Percentiles rank a stretch among this genome's conserved stretches.
Conservation (phyloP, 192 early-diverging fungal genomes). For the Dissophora globulifera region DNA sequence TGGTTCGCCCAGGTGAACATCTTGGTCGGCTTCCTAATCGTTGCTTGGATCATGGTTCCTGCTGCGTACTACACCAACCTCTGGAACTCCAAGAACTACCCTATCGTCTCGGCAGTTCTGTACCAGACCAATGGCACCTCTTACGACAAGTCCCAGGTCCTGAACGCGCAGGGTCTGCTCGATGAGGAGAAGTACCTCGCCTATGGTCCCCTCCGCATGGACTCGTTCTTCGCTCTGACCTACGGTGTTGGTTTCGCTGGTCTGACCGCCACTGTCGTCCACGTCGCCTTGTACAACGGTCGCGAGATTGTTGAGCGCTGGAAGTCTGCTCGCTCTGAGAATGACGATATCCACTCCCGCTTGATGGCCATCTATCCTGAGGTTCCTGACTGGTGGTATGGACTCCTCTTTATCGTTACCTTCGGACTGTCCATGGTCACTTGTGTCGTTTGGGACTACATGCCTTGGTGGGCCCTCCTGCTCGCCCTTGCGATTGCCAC, state of each 20-base stretch:
- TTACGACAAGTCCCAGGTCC: slow-evolving; percentile 49
- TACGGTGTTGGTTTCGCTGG: slow-evolving; percentile 65
- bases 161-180: slow-evolving; percentile 48
- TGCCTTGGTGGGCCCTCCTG: slow-evolving; percentile 61
- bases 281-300: slow-evolving; percentile 70
- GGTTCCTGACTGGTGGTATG: slow-evolving; percentile 66
- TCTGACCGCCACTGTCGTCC: slow-evolving; percentile 64
- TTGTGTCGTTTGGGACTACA: slow-evolving; percentile 58
- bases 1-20: slow-evolving; percentile 61
- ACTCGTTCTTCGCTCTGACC: slow-evolving; percentile 56
- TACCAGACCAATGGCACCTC: slow-evolving; percentile 27
- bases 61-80: slow-evolving; percentile 57
- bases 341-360: slow-evolving; percentile 68
- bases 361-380: slow-evolving; percentile 72
- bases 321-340: slow-evolving; percentile 12
- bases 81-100: slow-evolving; percentile 53
- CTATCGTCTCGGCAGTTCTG: slow-evolving; percentile 53
- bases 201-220: slow-evolving; percentile 52
- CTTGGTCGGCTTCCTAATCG: slow-evolving; percentile 56
- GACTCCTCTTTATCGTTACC: slow-evolving; percentile 45
- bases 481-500: slow-evolving; percentile 55
- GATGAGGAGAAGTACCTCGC: slow-evolving; percentile 45
- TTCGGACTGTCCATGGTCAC: slow-evolving; percentile 69
- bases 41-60: slow-evolving; percentile 63
- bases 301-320: slow-evolving; percentile 59